phyloP scores from a whole-genome alignment of 73 alveolate species.

The Symbiodinium natans region DNA sequence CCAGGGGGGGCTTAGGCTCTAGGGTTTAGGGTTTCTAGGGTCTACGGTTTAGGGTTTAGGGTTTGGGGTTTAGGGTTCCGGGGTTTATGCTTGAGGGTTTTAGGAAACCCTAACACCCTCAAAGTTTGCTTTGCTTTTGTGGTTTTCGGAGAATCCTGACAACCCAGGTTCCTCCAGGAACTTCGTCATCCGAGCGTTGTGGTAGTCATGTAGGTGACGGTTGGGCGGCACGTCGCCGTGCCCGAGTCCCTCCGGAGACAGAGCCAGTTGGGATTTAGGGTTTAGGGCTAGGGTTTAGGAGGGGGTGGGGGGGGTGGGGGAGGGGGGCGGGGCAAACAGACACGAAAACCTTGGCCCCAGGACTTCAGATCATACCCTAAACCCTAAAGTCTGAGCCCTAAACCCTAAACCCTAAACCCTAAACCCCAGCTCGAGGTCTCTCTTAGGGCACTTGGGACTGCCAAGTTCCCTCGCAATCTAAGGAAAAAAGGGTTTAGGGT shows the following conservation, averaged over 20 bases:
- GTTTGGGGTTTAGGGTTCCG: not conserved
- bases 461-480: too few species aligned
- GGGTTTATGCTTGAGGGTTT: not conserved
- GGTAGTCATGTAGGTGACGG: conserved; percentile 9
- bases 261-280: not conserved
- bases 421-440: too few species aligned
- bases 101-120: too few species aligned
- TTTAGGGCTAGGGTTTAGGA: not conserved
- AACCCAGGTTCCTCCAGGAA: not conserved
- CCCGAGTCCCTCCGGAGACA: not conserved
- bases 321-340: too few species aligned
- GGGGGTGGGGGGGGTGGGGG: too few species aligned
- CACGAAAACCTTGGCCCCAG: too few species aligned
- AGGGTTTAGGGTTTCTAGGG: not conserved
- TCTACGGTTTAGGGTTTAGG: not conserved
- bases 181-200: not conserved
- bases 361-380: too few species aligned
- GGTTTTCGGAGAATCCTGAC: too few species aligned
- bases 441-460: not conserved
- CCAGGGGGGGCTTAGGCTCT: not conserved
- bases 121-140: not conserved
- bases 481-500: too few species aligned
- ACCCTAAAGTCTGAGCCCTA: too few species aligned
- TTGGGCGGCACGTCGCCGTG: not conserved
- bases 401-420: too few species aligned